A percentile compares a stretch with the other conserved stretches of the same genome.
Evolutionary conservation across 805 yeast species (phyloP).

Genomic region (Dipodascopsis uninucleata): DNA sequence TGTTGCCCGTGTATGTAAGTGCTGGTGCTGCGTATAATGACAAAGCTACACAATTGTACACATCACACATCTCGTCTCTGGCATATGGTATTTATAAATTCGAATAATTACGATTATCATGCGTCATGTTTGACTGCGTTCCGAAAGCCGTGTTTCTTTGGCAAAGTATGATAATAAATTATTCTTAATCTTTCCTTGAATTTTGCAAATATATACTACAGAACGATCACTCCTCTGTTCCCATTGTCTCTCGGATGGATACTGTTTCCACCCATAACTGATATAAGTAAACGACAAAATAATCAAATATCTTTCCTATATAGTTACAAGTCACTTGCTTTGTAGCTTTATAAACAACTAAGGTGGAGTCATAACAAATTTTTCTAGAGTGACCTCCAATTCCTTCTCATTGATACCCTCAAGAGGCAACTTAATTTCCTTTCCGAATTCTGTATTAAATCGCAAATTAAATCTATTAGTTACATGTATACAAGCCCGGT

Average conservation of each 20-base stretch:
- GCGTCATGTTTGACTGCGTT: slow-evolving; percentile 10
- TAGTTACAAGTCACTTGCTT: too few species aligned
- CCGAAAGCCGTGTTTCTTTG: too few species aligned
- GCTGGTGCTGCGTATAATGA: slow-evolving; percentile 49
- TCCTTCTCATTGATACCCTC: slow-evolving; percentile 34
- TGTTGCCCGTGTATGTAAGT: slow-evolving; percentile 61
- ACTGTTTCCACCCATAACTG: background rate
- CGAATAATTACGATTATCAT: too few species aligned
- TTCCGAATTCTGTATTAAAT: slow-evolving; percentile 40
- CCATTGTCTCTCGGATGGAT: too few species aligned
- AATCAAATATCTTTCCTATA: background rate
- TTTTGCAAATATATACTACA: too few species aligned
- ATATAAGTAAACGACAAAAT: background rate
- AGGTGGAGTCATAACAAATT: slow-evolving; percentile 26
- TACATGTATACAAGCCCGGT: background rate
- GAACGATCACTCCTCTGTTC: too few species aligned
- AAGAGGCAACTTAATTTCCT: slow-evolving; percentile 45
- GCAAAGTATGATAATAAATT: too few species aligned
- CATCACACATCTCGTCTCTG: slow-evolving; percentile 44
- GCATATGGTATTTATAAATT: slow-evolving; percentile 71
- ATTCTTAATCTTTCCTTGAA: too few species aligned
- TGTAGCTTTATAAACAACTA: too few species aligned
- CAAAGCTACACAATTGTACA: slow-evolving; percentile 46
- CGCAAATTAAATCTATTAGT: background rate
- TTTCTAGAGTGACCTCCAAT: slow-evolving; percentile 31